Conservation (phyloP, 1,139 yeast genomes). For the Candida mesenterica region DNA sequence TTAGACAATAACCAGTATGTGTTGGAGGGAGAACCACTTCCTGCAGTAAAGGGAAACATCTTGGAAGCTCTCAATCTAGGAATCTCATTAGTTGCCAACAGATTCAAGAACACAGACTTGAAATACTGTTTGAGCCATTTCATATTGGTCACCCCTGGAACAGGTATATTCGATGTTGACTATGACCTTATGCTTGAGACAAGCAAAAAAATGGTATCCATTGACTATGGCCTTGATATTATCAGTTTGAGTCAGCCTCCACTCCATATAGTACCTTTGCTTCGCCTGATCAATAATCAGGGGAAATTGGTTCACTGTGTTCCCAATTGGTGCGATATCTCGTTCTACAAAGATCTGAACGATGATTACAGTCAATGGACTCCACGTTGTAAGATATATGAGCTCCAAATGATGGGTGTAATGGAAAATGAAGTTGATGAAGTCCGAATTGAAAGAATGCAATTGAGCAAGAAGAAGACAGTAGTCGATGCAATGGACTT, state of each 20-base stretch:
- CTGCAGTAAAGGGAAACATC: slow-evolving; percentile 86
- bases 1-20: slow-evolving; percentile 36
- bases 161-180: slow-evolving; percentile 92
- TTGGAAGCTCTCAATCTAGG: slow-evolving; percentile 87
- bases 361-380: slow-evolving; percentile 67
- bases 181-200: slow-evolving; percentile 73
- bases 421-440: slow-evolving; percentile 84
- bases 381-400: slow-evolving; percentile 91
- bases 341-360: slow-evolving; percentile 71
- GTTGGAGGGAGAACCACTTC: slow-evolving; percentile 59
- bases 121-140: slow-evolving; percentile 86
- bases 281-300: slow-evolving; percentile 54
- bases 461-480: slow-evolving; percentile 25
- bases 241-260: slow-evolving; percentile 91
- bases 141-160: slow-evolving; percentile 84
- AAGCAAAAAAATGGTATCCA: slow-evolving; percentile 67
- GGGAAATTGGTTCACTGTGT: slow-evolving; percentile 70
- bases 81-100: slow-evolving; percentile 72
- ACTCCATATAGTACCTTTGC: slow-evolving; percentile 84
- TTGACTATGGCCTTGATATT: slow-evolving; percentile 85
- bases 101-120: slow-evolving; percentile 81
- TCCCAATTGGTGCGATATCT: slow-evolving; percentile 93
- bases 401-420: slow-evolving; percentile 96
- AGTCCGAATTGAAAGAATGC: slow-evolving; percentile 58
- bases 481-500: slow-evolving; percentile 53